phyloP scores from a whole-genome alignment of 2,329 filamentous ascomycete species.

The Arthrinium phaeospermum region DNA sequence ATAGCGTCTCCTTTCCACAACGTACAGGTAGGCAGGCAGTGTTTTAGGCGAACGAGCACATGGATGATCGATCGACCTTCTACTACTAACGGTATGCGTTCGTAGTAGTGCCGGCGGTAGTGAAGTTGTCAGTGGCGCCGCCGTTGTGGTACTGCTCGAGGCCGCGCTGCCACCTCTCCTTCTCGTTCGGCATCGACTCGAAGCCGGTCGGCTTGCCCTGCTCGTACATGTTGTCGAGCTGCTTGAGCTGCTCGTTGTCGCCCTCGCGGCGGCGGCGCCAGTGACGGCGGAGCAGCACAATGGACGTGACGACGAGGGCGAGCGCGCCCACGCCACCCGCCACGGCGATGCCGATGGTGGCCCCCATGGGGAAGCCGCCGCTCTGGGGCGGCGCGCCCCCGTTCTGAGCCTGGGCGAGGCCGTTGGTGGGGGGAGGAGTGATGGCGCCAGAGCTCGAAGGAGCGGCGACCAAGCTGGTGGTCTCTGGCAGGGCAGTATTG shows the following conservation, averaged over 20 bases:
- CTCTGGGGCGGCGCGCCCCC: conserved; percentile 20
- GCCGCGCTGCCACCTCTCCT: conserved; percentile 38
- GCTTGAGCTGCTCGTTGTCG: conserved; percentile 33
- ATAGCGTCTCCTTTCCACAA: neutral
- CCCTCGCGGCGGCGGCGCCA: conserved; percentile 38
- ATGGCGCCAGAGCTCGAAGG: neutral
- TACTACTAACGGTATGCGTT: conserved; percentile 13
- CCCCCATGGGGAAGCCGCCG: conserved; percentile 30
- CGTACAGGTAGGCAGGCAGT: neutral
- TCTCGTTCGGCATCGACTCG: conserved; percentile 32
- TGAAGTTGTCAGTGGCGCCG: neutral
- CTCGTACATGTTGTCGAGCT: conserved; percentile 38
- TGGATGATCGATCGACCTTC: neutral
- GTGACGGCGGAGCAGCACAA: conserved; percentile 36
- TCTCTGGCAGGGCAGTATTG: conserved; percentile 7
- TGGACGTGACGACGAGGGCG: conserved; percentile 30
- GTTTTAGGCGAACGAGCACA: neutral
- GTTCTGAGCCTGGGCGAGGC: conserved; percentile 29
- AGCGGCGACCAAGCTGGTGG: neutral
- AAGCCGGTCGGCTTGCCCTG: conserved; percentile 33
- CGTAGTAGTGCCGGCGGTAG: neutral
- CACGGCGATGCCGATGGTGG: conserved; percentile 36
- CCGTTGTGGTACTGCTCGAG: conserved; percentile 35
- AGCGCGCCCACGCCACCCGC: conserved; percentile 35
- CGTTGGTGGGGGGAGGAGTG: conserved; percentile 24